Evolutionary conservation across 257 asterid genomes (phyloP).

Genomic region (Asclepias syriaca): DNA sequence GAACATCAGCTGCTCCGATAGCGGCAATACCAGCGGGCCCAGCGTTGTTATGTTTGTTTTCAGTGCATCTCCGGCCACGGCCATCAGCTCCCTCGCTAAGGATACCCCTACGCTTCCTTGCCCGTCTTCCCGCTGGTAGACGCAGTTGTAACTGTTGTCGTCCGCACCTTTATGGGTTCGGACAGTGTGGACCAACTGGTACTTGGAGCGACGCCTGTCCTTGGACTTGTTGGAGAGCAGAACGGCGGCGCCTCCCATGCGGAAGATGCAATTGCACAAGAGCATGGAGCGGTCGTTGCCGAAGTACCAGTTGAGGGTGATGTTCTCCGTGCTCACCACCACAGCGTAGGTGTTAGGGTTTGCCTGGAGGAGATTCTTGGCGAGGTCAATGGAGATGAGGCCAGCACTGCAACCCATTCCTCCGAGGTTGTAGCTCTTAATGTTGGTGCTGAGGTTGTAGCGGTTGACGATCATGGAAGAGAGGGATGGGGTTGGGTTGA

Average conservation of each 20-base stretch:
- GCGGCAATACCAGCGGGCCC: slow-evolving; percentile 42
- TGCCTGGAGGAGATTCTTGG: slow-evolving; percentile 39
- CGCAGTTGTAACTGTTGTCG: slow-evolving; percentile 41
- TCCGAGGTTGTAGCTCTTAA: slow-evolving; percentile 39
- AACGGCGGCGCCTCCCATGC: slow-evolving; percentile 51
- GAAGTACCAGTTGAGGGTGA: slow-evolving; percentile 36
- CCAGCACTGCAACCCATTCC: slow-evolving; percentile 71
- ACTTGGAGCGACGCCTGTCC: slow-evolving; percentile 39
- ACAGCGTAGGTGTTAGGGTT: slow-evolving; percentile 39
- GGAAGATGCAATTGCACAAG: slow-evolving; percentile 41
- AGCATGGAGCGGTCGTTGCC: slow-evolving; percentile 46
- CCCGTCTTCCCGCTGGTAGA: slow-evolving; percentile 39
- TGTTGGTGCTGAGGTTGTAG: slow-evolving; percentile 39
- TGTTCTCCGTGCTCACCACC: slow-evolving; percentile 54
- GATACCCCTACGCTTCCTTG: slow-evolving; percentile 39
- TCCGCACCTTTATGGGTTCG: slow-evolving; percentile 48
- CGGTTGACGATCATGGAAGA: slow-evolving; percentile 51
- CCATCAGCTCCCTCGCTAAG: slow-evolving; percentile 43
- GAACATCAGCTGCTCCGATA: slow-evolving; percentile 42
- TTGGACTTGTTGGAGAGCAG: slow-evolving; percentile 41
- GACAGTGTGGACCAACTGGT: slow-evolving; percentile 43
- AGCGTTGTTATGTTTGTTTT: slow-evolving; percentile 39
- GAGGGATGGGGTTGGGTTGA: slow-evolving; percentile 45
- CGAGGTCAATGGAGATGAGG: slow-evolving; percentile 38
- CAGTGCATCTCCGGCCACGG: slow-evolving; percentile 45